These are phyloP conservation scores for Phytophthora podocarpi DNA, from an alignment of 352 stramenopile species.

Conservation along the genomic window DNA sequence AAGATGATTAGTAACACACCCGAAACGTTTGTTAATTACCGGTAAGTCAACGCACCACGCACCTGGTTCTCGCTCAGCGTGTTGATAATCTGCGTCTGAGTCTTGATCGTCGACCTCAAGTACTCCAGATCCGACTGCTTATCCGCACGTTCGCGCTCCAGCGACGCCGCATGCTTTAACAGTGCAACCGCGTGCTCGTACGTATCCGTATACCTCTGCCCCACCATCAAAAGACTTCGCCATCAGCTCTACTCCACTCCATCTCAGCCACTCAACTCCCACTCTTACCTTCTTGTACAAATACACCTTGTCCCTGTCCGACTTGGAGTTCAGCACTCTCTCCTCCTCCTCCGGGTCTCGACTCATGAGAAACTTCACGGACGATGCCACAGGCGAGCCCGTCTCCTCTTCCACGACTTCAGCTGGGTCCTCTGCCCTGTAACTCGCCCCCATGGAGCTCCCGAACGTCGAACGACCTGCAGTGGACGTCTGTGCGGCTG, in stretches of 20 bases:
- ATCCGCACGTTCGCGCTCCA: slow-evolving; percentile 46
- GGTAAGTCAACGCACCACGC: neutral
- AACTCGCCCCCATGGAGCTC: slow-evolving; percentile 1
- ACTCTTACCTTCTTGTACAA: slow-evolving; percentile 78
- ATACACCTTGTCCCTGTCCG: slow-evolving; percentile 60
- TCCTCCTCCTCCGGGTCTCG: slow-evolving; percentile 66
- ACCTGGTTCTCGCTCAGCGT: slow-evolving; percentile 56
- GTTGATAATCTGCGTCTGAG: slow-evolving; percentile 61
- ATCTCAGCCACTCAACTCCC: neutral
- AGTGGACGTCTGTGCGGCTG: neutral
- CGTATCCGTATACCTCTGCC: slow-evolving; percentile 69
- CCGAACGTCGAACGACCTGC: slow-evolving; percentile 1
- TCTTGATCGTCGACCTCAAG: slow-evolving; percentile 51
- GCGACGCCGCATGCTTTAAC: slow-evolving; percentile 44
- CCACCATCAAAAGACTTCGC: neutral
- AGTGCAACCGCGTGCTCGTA: slow-evolving; percentile 64
- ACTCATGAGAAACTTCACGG: slow-evolving; percentile 64
- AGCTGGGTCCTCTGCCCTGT: neutral
- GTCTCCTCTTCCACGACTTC: slow-evolving; percentile 11
- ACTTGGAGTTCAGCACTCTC: slow-evolving; percentile 56
- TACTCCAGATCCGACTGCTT: slow-evolving; percentile 54
- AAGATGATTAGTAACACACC: slow-evolving; percentile 7
- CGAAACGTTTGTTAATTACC: neutral
- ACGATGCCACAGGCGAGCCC: slow-evolving; percentile 36
- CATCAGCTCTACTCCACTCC: neutral